Percentiles rank a stretch among this genome's conserved stretches.
Conservation (phyloP, 192 early-diverging fungal genomes). For the Coemansia sp. region DNA sequence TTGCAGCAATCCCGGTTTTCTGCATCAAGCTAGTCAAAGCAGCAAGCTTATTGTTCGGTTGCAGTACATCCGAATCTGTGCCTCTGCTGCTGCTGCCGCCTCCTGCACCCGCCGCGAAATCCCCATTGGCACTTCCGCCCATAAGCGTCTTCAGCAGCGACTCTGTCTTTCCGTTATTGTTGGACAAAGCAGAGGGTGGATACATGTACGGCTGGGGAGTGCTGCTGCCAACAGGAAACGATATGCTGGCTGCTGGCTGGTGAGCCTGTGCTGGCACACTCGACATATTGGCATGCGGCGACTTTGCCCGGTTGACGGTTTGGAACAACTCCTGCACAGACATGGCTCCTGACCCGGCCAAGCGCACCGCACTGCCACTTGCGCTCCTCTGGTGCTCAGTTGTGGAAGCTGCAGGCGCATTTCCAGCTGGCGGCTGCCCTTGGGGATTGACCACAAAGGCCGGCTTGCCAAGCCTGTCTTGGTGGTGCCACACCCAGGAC, state of each 20-base stretch:
- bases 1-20: slow-evolving; percentile 34
- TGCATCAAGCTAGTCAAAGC: slow-evolving; percentile 51
- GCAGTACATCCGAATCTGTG: background rate
- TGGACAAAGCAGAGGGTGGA: background rate
- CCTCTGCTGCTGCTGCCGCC: slow-evolving; percentile 11
- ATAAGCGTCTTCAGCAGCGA: slow-evolving; percentile 56
- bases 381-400: background rate
- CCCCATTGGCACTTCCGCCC: slow-evolving; percentile 8
- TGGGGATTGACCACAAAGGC: slow-evolving; percentile 22
- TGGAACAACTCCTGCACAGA: slow-evolving; percentile 45
- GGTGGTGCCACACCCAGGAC: slow-evolving; percentile 38
- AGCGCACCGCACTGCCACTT: background rate
- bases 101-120: background rate
- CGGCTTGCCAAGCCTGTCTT: slow-evolving; percentile 22
- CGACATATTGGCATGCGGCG: slow-evolving; percentile 6
- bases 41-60: slow-evolving; percentile 26
- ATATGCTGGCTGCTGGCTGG: background rate
- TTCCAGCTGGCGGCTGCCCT: slow-evolving; percentile 12
- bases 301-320: slow-evolving; percentile 27
- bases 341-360: slow-evolving; percentile 17
- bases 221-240: background rate
- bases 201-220: slow-evolving; percentile 1
- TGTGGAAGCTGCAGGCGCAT: background rate
- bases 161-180: slow-evolving; percentile 9
- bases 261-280: background rate